A percentile compares a stretch with the other conserved stretches of the same genome.
phyloP scores from a whole-genome alignment of 331 rosid genomes.

The Acacia concinna region DNA sequence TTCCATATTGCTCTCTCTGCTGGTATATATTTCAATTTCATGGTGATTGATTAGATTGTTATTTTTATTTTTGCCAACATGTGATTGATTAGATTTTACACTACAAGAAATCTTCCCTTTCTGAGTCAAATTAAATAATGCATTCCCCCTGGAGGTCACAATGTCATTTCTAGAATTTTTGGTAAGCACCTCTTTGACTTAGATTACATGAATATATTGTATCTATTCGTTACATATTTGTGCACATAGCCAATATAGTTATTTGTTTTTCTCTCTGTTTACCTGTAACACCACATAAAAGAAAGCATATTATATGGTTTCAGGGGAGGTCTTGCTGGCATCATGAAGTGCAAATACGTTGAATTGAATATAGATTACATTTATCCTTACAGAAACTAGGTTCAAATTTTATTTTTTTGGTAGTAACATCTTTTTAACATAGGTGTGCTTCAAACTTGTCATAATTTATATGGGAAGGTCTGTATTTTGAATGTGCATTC shows the following conservation, averaged over 20 bases:
- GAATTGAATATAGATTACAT: constrained; percentile 75
- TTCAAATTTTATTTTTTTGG: not conserved
- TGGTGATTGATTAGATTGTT: too few species aligned
- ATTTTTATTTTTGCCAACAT: too few species aligned
- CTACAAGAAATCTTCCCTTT: too few species aligned
- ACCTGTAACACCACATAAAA: constrained; percentile 71
- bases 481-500: not conserved
- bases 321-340: constrained; percentile 97
- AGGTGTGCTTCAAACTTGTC: not conserved
- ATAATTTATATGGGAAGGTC: not conserved
- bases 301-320: constrained; percentile 93
- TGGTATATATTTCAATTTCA: too few species aligned
- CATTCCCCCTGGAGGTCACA: constrained; percentile 99
- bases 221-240: not conserved
- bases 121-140: too few species aligned
- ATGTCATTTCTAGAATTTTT: constrained; percentile 85
- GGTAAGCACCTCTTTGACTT: constrained; percentile 46
- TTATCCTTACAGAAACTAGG: constrained; percentile 97
- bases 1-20: too few species aligned
- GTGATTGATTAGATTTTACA: too few species aligned
- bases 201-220: not conserved
- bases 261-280: constrained; percentile 4
- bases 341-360: constrained; percentile 84
- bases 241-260: not conserved
- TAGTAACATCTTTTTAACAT: not conserved